Evolutionary conservation across 306 rosid genomes (phyloP).

Genomic region (Cicer pinnatifidum): DNA sequence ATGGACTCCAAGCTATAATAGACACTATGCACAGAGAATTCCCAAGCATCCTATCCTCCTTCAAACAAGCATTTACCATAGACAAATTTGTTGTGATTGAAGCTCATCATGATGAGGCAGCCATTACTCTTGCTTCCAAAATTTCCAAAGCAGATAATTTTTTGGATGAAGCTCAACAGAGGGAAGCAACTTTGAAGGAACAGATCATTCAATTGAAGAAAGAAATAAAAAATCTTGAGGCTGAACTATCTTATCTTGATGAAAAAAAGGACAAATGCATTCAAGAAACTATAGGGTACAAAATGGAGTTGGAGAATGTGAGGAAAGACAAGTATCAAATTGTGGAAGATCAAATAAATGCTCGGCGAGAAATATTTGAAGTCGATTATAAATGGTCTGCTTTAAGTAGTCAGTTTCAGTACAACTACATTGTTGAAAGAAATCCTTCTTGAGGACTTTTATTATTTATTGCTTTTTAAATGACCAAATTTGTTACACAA

Average conservation of each 20-base stretch:
- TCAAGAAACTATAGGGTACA: constrained; percentile 20
- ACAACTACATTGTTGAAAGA: background rate
- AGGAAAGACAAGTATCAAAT: constrained; percentile 8
- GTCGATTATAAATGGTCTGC: constrained; percentile 39
- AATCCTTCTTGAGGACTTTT: background rate
- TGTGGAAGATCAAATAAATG: constrained; percentile 40
- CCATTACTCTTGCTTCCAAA: constrained; percentile 8
- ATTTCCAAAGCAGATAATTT: constrained; percentile 18
- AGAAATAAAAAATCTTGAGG: constrained; percentile 28
- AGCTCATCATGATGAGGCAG: constrained; percentile 3
- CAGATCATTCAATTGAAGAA: constrained; percentile 10
- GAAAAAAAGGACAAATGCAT: constrained; percentile 34
- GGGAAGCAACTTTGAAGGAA: constrained; percentile 27
- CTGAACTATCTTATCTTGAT: constrained; percentile 23
- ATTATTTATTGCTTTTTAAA: background rate
- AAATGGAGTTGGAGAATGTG: constrained; percentile 22
- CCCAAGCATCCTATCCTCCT: constrained; percentile 37
- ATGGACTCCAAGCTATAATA: constrained; percentile 28
- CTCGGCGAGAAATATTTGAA: constrained; percentile 12
- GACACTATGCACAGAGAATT: constrained; percentile 29
- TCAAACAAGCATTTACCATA: constrained; percentile 32
- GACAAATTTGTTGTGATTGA: constrained; percentile 5
- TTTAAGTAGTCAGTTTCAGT: constrained; percentile 29
- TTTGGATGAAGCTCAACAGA: constrained; percentile 28
- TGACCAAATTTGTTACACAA: no score